Base-by-base conservation (phyloP, 2,329 filamentous ascomycete genomes). In the Aspergillus tamarii region DNA sequence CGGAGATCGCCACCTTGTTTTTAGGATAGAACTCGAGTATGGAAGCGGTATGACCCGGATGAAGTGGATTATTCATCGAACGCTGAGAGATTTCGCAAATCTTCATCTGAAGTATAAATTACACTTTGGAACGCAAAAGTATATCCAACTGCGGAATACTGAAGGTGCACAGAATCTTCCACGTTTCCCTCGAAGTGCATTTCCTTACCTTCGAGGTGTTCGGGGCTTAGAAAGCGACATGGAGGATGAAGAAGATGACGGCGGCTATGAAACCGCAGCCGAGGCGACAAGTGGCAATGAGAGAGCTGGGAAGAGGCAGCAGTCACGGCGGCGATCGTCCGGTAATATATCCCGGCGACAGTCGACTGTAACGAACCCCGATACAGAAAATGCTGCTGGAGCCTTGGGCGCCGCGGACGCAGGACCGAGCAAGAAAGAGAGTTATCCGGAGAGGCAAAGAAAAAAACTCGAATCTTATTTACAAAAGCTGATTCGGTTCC, bases 21-120 rank as follows among this genome's bases (percentile, higher is more conserved):
- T 98, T 77, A 90, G 90, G 52, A 94, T 99, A 61, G 93, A 97
- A 70, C 84, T 99, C 19, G 95, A 99, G 76, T 99, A 99, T 76
- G 95, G 95, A 16, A 98, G 92, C 74, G 96, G 95, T 0, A 88
- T 95, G 61, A 97, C 94, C 60, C 87, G 95, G 62, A 98, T 99
- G 96, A 92, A 92, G 74, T 99, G 95, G 95, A 90, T 92, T 21
- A 92, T 99, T 63, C 89, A 93, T 72, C 87, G 95, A 60, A 94
- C 92, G 11, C 86, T 98, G 45, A 86, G 88, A 70, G 95, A 99
- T 75, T 97, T 99, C 70, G 88, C 92, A 70, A 96, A 97, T 71
- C 83, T 99, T 41, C 95, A 99, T 78, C 84, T 93, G 73, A 94
- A 96, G 71, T 99, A 98, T 84, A 96, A 95, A 76, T 84, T 96